Base-by-base conservation (phyloP, 2,329 filamentous ascomycete species). In the Aspergillus transmontanensis region DNA sequence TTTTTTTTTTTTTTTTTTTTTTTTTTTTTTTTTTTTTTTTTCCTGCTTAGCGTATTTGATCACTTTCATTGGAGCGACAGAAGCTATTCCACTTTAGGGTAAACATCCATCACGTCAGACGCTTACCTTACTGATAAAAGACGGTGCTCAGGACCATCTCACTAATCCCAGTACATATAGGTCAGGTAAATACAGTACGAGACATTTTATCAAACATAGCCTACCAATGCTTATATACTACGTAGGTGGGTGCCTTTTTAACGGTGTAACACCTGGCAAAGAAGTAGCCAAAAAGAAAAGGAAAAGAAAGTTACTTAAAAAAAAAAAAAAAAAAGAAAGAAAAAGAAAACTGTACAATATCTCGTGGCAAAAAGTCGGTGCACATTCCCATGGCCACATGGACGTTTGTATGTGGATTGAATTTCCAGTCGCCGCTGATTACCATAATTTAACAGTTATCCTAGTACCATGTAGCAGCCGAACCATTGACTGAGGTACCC, bases 321-420 rank as follows among this genome's bases (percentile, higher is more conserved):
- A 36, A 54, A 36, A 23, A 36, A 23, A 39, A 6, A 28, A 28
- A 1, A 28, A 28, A 6, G 0, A 28, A 28, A 7, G 1, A 28
- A 7, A 34, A 11, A 23, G 14, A 39, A 7, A 54, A 23, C 21
- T 11, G 10, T 46, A 16, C 21, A 39, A 55, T 30, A 32, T 21
- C 32, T 55, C 32, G 51, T 55, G 51, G 51, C 51, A 55, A 55
- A 55, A 55, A 55, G 51, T 39, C 51, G 32, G 51, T 55, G 51
- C 32, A 39, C 51, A 55, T 55, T 55, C 51, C 23, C 12, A 55
- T 36, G 32, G 26, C 51, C 51, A 55, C 51, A 55, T 55, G 51
- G 51, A 55, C 51, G 21, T 21, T 21, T 55, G 16, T 55, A 55
- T 21, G 51, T 55, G 51, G 51, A 55, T 26, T 39, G 30, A 28